Evolutionary conservation across 176 grass and related monocot species (phyloP), one percentile per base, ranked within the genome.

Genomic region (Chloris gayana): DNA sequence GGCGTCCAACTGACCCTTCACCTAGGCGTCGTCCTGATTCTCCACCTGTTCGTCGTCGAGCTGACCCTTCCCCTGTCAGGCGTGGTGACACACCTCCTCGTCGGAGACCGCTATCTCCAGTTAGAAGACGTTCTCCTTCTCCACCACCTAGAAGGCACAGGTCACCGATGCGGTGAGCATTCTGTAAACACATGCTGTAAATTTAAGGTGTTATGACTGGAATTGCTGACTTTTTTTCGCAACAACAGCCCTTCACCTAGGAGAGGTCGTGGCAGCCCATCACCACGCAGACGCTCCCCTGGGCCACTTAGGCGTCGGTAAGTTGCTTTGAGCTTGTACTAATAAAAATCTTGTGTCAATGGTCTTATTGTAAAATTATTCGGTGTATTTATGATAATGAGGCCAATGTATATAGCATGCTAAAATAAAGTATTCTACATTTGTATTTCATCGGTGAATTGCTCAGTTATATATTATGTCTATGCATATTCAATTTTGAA

Each of bases 71-170:
- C 54, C 91, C 87, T 68, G 41, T 81, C 39, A 85, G 87, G 80
- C 87, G 66, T 81, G 87, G 91, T 17, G 87, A 72, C 25, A 89
- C 84, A 37, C 87, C 87, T 32, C 88, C 91, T 81, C 85, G 86
- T 7, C 56, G 90, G 46, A 93, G 90, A 51, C 71, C 81, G 53
- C 74, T 75, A 82, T 95, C 96, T 84, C 96, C 95, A 80, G 27
- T 77, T 77, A 93, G 96, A 86, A 99, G 92, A 54, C 90, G 80
- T 44, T 95, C 96, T 80, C 96, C 88, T 77, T 93, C 94, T 5
- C 90, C 92, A n/a, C 80, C 77, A n/a, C 89, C 82, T 82, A 86
- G 96, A 80, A 92, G 96, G 82, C 80, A 88, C 79, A 89, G 96
- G 45, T 93, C 92, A 74, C 96, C 92, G 53, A 51, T 82, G 27